A percentile compares a stretch with the other conserved stretches of the same genome.
phyloP scores from a whole-genome alignment of 2,329 filamentous ascomycete genomes.

The Allantophomopsis cytisporea region DNA sequence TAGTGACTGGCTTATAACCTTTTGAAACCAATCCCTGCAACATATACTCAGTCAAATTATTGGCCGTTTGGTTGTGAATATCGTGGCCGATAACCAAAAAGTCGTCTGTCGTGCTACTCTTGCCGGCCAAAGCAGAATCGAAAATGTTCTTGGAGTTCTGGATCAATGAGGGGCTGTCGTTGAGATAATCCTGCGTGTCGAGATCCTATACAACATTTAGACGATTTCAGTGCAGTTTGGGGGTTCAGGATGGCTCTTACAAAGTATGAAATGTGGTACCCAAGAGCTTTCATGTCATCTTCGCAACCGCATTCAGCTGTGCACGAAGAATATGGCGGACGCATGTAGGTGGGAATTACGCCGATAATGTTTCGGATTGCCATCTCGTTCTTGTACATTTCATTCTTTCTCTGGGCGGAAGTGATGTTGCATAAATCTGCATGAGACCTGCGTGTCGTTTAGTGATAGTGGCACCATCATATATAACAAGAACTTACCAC shows the following conservation, averaged over 20 bases:
- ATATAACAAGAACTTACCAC: conserved; percentile 18
- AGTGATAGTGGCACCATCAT: too few relatives aligned
- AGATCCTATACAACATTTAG: conserved; percentile 8
- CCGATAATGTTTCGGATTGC: conserved; percentile 40
- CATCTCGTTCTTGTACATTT: conserved; percentile 39
- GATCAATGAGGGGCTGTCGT: conserved; percentile 25
- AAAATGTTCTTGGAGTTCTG: conserved; percentile 31
- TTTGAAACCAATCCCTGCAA: conserved; percentile 18
- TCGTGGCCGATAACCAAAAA: conserved; percentile 36
- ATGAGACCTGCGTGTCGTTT: conserved; percentile 20
- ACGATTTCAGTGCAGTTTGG: too few relatives aligned
- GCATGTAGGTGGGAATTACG: conserved; percentile 39
- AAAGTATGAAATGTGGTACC: conserved; percentile 35
- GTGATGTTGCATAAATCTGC: conserved; percentile 29
- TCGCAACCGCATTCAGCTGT: conserved; percentile 15
- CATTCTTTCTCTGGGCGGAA: conserved; percentile 26
- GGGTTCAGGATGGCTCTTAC: conserved; percentile 9
- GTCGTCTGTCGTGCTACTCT: conserved; percentile 4
- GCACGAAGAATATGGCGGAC: conserved; percentile 31
- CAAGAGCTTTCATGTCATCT: conserved; percentile 23
- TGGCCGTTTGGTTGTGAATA: conserved; percentile 21
- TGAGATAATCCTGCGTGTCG: conserved; percentile 35
- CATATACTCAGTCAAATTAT: conserved; percentile 21
- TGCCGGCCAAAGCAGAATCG: conserved; percentile 9
- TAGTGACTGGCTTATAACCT: conserved; percentile 25